phyloP scores from a whole-genome alignment of 805 yeast genomes.

The Lipomyces chichibuensis region DNA sequence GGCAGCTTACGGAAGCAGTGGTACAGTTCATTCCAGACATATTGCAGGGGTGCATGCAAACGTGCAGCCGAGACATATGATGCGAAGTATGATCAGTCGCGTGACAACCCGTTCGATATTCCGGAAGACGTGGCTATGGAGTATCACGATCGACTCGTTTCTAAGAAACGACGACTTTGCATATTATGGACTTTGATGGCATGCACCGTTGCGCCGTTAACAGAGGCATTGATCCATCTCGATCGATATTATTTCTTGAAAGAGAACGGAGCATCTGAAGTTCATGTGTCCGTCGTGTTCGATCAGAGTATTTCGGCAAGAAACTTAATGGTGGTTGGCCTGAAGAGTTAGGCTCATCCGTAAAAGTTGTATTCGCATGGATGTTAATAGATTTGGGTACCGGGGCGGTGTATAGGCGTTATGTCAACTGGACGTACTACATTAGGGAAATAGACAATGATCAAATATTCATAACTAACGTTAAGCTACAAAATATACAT shows the following conservation, averaged over 20 bases:
- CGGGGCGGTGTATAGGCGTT: neutral
- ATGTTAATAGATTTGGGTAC: too few relatives aligned
- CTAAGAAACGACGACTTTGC: constrained; percentile 29
- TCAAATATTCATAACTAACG: neutral
- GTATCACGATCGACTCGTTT: constrained; percentile 11
- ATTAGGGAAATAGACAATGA: neutral
- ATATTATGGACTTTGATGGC: constrained; percentile 38
- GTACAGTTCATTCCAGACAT: constrained; percentile 28
- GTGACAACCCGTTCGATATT: constrained; percentile 21
- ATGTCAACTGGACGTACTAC: neutral
- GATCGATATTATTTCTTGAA: constrained; percentile 32
- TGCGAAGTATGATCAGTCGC: neutral
- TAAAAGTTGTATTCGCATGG: neutral
- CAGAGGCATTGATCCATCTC: constrained; percentile 35
- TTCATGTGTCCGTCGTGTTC: constrained; percentile 32
- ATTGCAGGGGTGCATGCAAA: constrained; percentile 35
- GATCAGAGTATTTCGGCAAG: constrained; percentile 35
- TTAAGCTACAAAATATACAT: neutral
- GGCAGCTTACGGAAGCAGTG: constrained; percentile 36
- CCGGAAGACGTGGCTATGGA: constrained; percentile 15
- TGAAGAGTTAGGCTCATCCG: constrained; percentile 3
- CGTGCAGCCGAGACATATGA: constrained; percentile 18
- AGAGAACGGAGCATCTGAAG: constrained; percentile 29
- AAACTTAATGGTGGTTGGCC: constrained; percentile 35
- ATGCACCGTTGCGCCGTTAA: constrained; percentile 34